These are phyloP conservation scores for Ballota nigra DNA, from an alignment of 257 asterid genomes.

Conservation along the genomic window DNA sequence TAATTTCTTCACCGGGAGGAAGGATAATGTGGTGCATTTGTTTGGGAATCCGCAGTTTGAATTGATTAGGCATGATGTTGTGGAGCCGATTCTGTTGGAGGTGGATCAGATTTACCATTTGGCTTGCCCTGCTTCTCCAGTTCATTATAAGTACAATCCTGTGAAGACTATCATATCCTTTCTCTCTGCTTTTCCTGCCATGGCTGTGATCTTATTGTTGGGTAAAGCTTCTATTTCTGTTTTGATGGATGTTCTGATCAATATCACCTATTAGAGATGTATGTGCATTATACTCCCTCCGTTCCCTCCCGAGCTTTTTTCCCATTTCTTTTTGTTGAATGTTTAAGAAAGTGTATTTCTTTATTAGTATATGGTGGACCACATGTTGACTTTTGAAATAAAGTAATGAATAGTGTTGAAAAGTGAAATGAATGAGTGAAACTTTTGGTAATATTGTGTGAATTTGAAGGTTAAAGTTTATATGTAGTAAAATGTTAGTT, in stretches of 20 bases:
- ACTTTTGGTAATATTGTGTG: too few species aligned
- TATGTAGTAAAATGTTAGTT: too few species aligned
- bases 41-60: slow-evolving; percentile 59
- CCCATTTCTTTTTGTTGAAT: too few species aligned
- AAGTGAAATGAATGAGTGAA: too few species aligned
- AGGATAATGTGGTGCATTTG: slow-evolving; percentile 52
- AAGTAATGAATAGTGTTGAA: too few species aligned
- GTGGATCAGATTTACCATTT: slow-evolving; percentile 63
- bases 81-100: slow-evolving; percentile 57
- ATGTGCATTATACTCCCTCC: too few species aligned
- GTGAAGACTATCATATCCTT: slow-evolving; percentile 67
- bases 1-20: slow-evolving; percentile 62
- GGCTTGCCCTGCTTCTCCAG: slow-evolving; percentile 66
- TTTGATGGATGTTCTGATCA: neutral
- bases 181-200: neutral
- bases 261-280: neutral
- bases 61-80: slow-evolving; percentile 63
- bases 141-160: slow-evolving; percentile 59
- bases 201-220: neutral
- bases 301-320: too few species aligned
- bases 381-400: too few species aligned
- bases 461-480: too few species aligned
- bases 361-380: too few species aligned
- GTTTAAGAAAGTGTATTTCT: too few species aligned
- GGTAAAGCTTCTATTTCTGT: neutral